Conservation (phyloP, 176 grass and related monocot species). For the Oryza meyeriana region DNA sequence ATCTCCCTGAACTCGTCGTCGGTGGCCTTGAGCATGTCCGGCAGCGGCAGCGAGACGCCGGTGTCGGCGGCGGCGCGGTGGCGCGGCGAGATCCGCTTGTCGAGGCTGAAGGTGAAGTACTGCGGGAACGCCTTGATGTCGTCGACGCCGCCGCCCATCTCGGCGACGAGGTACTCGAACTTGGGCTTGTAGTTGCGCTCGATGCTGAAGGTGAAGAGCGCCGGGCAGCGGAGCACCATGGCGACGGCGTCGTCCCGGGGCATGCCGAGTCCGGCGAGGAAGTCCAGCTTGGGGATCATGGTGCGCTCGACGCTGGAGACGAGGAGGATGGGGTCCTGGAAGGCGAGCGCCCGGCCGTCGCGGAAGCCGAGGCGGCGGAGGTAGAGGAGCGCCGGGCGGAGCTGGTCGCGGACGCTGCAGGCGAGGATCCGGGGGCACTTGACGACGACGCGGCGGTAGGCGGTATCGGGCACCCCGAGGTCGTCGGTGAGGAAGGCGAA, state of each 20-base stretch:
- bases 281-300: slow-evolving; percentile 58
- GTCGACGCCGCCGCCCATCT: slow-evolving; percentile 55
- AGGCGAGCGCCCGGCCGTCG: slow-evolving; percentile 35
- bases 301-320: slow-evolving; percentile 69
- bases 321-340: slow-evolving; percentile 63
- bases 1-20: slow-evolving; percentile 69
- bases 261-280: slow-evolving; percentile 45
- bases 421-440: slow-evolving; percentile 66
- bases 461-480: slow-evolving; percentile 40
- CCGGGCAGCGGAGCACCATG: slow-evolving; percentile 54
- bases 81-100: slow-evolving; percentile 63
- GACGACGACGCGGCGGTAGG: slow-evolving; percentile 41
- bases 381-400: slow-evolving; percentile 58
- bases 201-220: slow-evolving; percentile 69
- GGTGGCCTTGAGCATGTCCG: slow-evolving; percentile 60
- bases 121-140: slow-evolving; percentile 84
- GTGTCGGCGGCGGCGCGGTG: slow-evolving; percentile 41
- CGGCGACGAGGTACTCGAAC: slow-evolving; percentile 53
- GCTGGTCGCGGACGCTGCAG: slow-evolving; percentile 69
- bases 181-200: slow-evolving; percentile 66
- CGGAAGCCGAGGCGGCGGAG: slow-evolving; percentile 66
- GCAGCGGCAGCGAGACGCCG: slow-evolving; percentile 50
- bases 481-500: slow-evolving; percentile 69
- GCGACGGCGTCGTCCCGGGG: slow-evolving; percentile 37
- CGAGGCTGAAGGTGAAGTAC: slow-evolving; percentile 75